Percentiles rank a stretch among this genome's conserved stretches.
phyloP scores from a whole-genome alignment of 495 filamentous ascomycete species.

The Penicillium daleae region DNA sequence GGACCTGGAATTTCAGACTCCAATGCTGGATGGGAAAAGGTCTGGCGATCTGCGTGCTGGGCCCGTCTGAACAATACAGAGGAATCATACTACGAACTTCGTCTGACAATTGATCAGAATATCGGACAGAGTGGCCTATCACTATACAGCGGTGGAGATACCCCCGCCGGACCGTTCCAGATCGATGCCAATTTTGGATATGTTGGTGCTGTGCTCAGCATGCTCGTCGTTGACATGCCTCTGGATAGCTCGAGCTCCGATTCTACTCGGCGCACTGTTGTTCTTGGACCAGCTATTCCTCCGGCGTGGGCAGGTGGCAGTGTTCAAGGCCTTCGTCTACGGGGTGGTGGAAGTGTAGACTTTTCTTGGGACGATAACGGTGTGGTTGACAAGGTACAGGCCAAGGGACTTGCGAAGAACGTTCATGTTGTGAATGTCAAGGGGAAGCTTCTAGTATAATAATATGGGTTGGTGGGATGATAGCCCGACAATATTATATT shows the following conservation, averaged over 20 bases:
- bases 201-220: slow-evolving; percentile 47
- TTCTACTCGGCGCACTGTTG: slow-evolving; percentile 23
- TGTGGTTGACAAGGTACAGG: slow-evolving; percentile 1
- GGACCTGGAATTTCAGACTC: slow-evolving; percentile 46
- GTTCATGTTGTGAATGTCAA: slow-evolving; percentile 3
- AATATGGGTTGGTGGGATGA: neutral
- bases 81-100: slow-evolving; percentile 48
- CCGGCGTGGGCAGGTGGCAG: slow-evolving; percentile 39
- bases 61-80: slow-evolving; percentile 51
- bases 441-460: neutral
- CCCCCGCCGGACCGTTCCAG: slow-evolving; percentile 46
- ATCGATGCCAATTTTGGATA: slow-evolving; percentile 61
- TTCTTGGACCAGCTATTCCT: slow-evolving; percentile 50
- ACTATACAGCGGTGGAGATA: slow-evolving; percentile 42
- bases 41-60: slow-evolving; percentile 59
- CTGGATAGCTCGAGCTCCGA: slow-evolving; percentile 19
- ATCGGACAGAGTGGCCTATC: slow-evolving; percentile 52
- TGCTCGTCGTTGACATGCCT: slow-evolving; percentile 50
- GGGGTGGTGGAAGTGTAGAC: slow-evolving; percentile 42
- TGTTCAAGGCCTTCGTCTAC: slow-evolving; percentile 41
- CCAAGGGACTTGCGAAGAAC: slow-evolving; percentile 1
- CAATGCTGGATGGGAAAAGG: slow-evolving; percentile 59
- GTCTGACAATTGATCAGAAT: slow-evolving; percentile 45
- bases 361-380: slow-evolving; percentile 47
- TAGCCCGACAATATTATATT: neutral